Percentiles rank a stretch among this genome's conserved stretches.
Evolutionary conservation across 148 eudicot genomes (phyloP).

Genomic region (Rhododendron simsii): DNA sequence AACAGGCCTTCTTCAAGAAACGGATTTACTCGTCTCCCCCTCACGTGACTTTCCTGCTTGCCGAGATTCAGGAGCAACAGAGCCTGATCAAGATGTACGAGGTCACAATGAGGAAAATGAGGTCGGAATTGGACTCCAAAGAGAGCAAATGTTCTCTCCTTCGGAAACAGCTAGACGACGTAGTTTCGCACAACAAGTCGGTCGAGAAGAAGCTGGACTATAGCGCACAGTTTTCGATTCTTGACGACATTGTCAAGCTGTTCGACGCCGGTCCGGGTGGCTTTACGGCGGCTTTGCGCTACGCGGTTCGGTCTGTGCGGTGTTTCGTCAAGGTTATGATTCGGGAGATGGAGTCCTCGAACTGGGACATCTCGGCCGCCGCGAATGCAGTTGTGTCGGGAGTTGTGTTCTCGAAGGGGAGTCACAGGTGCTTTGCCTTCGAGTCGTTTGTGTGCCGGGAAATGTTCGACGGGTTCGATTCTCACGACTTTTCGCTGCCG

Average conservation of each 20-base stretch:
- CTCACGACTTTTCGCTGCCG: constrained; percentile 26
- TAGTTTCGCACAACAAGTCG: constrained; percentile 24
- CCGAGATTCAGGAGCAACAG: constrained; percentile 92
- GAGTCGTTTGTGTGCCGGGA: constrained; percentile 65
- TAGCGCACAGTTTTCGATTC: constrained; percentile 45
- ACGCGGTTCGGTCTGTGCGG: constrained; percentile 45
- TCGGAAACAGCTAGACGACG: constrained; percentile 22
- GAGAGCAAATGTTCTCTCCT: constrained; percentile 26
- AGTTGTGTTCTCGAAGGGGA: constrained; percentile 28
- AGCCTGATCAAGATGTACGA: constrained; percentile 74
- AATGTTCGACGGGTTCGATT: constrained; percentile 67
- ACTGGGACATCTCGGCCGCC: constrained; percentile 71
- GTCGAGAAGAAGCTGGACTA: constrained; percentile 52
- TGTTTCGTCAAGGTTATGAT: constrained; percentile 64
- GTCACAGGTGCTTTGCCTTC: constrained; percentile 49
- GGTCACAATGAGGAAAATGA: constrained; percentile 75
- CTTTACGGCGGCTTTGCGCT: constrained; percentile 52
- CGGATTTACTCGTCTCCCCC: constrained; percentile 66
- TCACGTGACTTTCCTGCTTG: constrained; percentile 59
- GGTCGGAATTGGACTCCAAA: constrained; percentile 37
- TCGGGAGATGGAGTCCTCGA: constrained; percentile 60
- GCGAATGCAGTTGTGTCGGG: constrained; percentile 47
- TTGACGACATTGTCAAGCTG: constrained; percentile 29
- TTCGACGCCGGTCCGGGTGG: constrained; percentile 37
- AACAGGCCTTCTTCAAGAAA: constrained; percentile 43